Evolutionary conservation across 768 basidiomycete genomes (phyloP).

Genomic region (Cystobasidium onofrii): DNA sequence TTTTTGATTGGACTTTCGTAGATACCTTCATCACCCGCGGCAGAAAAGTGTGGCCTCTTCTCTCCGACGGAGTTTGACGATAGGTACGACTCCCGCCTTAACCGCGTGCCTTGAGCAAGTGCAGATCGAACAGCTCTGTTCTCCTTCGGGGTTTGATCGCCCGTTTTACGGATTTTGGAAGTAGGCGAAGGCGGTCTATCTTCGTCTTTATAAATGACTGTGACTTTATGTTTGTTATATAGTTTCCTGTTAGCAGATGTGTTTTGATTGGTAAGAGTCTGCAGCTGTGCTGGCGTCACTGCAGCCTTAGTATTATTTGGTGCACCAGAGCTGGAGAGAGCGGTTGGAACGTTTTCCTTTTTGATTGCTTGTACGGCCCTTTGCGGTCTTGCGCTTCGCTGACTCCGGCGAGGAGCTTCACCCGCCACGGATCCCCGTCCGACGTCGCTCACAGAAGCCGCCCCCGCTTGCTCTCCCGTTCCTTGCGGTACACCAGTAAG

Average conservation of each 20-base stretch:
- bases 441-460: not conserved
- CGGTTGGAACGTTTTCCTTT: not conserved
- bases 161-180: slow-evolving; percentile 38
- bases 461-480: too few relatives aligned
- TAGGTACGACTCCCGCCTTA: not conserved
- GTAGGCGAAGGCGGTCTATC: slow-evolving; percentile 40
- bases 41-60: not conserved
- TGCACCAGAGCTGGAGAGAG: not conserved
- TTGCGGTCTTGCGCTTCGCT: not conserved
- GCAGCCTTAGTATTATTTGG: not conserved
- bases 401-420: slow-evolving; percentile 3
- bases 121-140: not conserved
- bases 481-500: too few relatives aligned
- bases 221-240: slow-evolving; percentile 37
- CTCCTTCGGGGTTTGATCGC: not conserved
- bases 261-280: slow-evolving; percentile 36
- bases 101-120: not conserved
- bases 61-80: not conserved
- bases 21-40: slow-evolving; percentile 11
- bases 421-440: not conserved
- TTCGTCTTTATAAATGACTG: slow-evolving; percentile 34
- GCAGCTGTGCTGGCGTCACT: slow-evolving; percentile 35
- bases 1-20: slow-evolving; percentile 21
- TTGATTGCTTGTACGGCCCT: not conserved
- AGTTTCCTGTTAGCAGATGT: slow-evolving; percentile 35